Conservation (phyloP, 495 filamentous ascomycete species). For the Penicillium malachiteum region DNA sequence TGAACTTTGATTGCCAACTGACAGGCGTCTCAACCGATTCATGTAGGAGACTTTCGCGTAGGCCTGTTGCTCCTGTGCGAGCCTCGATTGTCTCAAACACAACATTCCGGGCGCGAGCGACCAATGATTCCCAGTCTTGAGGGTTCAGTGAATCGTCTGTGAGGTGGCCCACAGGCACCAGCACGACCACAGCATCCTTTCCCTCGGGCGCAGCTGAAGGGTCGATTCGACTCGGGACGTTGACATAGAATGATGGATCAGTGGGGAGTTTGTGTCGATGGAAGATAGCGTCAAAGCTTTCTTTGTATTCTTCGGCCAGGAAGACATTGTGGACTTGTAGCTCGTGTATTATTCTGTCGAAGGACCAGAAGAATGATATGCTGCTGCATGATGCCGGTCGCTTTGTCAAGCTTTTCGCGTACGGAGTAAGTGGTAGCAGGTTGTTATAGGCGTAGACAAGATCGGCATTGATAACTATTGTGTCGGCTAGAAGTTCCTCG, state of each 20-base stretch:
- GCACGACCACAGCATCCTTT: constrained; percentile 59
- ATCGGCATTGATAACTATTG: constrained; percentile 67
- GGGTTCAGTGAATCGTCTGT: constrained; percentile 23
- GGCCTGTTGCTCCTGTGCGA: constrained; percentile 48
- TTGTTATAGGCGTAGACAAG: constrained; percentile 69
- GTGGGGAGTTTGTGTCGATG: constrained; percentile 59
- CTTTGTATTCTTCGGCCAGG: constrained; percentile 64
- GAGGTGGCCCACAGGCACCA: constrained; percentile 68
- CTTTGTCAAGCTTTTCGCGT: constrained; percentile 47
- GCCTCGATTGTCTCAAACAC: constrained; percentile 55
- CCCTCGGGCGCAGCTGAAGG: constrained; percentile 60
- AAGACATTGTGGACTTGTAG: constrained; percentile 73
- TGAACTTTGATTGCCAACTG: constrained; percentile 62
- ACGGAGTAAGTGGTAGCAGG: constrained; percentile 50
- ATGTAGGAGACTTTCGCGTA: constrained; percentile 48
- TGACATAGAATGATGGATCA: constrained; percentile 71
- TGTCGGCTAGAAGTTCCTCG: constrained; percentile 53
- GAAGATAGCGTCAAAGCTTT: constrained; percentile 71
- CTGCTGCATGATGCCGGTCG: constrained; percentile 61
- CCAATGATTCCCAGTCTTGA: constrained; percentile 57
- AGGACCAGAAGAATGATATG: constrained; percentile 73
- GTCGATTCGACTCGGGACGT: constrained; percentile 66
- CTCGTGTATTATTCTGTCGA: constrained; percentile 54
- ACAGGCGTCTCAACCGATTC: constrained; percentile 62
- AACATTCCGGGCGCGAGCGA: constrained; percentile 48